Base-by-base conservation (phyloP, 1,284 basidiomycete species). In the Sphagnurus paluster region DNA sequence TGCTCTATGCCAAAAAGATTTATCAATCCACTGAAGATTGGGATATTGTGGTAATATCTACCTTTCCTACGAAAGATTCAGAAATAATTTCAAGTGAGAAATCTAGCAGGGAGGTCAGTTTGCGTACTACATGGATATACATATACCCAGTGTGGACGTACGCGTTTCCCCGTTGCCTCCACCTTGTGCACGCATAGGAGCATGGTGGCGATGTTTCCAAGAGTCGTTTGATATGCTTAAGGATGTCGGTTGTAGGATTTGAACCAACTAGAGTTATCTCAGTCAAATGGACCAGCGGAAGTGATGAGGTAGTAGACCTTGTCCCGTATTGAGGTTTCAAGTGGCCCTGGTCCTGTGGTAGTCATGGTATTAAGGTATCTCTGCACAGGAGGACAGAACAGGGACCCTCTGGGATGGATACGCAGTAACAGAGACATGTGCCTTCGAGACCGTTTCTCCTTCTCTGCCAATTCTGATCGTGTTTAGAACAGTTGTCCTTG, bases 141-240 rank as follows among this genome's bases (percentile, higher is more conserved):
- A 32, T n/a, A 13, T n/a, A 8, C 30, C 14, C n/a, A 25, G 6
- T 20, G 29, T 11, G 9, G 21, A 77, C 84, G 57, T 71, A 90
- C 87, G 88, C 28, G 88, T 88, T 66, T 75, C 72, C 44, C 79
- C 80, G 56, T 71, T 79, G 33, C 75, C 77, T 52, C 76, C 81
- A 44, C 74, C 78, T 64, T 78, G 71, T 42, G 75, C 79, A 59
- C 77, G 74, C 88, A 90, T 90, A 39, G 87, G 70, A 42, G 75
- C 74, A 66, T 90, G 87, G 68, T 89, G 82, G 56, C 82, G 76
- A 66, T 90, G 87, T 67, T 86, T 74, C 75, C 79, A 82, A 37
- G 87, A 88, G 60, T 90, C 84, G 65, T 90, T 90, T 35, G 73
- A 73, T 60, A 90, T 82, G 43, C 61, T 69, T 56, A 90, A 70